Evolutionary conservation across 768 basidiomycete genomes (phyloP).

Genomic region (Collybiopsis confluens): DNA sequence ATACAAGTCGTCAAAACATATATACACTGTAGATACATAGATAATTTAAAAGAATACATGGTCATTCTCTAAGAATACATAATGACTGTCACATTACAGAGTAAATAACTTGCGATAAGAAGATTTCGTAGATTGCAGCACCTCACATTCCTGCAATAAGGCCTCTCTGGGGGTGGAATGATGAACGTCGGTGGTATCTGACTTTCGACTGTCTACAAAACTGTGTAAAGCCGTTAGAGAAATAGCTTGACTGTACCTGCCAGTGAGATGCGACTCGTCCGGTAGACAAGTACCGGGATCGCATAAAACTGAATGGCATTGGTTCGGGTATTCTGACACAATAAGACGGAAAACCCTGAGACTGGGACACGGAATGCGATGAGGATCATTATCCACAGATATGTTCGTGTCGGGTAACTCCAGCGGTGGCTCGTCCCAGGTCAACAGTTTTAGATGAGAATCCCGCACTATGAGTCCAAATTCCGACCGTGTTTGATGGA

Average conservation of each 20-base stretch:
- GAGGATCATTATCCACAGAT: too few species aligned
- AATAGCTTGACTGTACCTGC: background rate
- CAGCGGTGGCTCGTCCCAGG: background rate
- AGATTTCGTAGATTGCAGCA: background rate
- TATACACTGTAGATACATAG: too few species aligned
- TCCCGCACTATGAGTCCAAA: constrained; percentile 1
- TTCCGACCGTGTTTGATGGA: background rate
- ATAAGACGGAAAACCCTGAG: constrained; percentile 1
- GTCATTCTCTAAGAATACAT: too few species aligned
- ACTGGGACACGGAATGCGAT: background rate
- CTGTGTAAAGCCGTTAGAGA: background rate
- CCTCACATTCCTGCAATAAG: background rate
- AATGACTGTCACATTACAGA: background rate
- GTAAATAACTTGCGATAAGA: background rate
- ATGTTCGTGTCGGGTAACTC: too few species aligned
- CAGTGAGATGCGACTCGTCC: background rate
- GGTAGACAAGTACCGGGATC: background rate
- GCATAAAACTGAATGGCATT: background rate
- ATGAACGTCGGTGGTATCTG: too few species aligned
- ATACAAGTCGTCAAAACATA: too few species aligned
- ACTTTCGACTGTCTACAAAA: background rate
- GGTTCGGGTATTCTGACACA: background rate
- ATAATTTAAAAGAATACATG: too few species aligned
- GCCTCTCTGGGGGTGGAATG: background rate
- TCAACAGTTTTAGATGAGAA: constrained; percentile 1